Percentiles rank a stretch among this genome's conserved stretches.
Conservation (phyloP, 163 green algal genomes). For the Scenedesmus sp. region DNA sequence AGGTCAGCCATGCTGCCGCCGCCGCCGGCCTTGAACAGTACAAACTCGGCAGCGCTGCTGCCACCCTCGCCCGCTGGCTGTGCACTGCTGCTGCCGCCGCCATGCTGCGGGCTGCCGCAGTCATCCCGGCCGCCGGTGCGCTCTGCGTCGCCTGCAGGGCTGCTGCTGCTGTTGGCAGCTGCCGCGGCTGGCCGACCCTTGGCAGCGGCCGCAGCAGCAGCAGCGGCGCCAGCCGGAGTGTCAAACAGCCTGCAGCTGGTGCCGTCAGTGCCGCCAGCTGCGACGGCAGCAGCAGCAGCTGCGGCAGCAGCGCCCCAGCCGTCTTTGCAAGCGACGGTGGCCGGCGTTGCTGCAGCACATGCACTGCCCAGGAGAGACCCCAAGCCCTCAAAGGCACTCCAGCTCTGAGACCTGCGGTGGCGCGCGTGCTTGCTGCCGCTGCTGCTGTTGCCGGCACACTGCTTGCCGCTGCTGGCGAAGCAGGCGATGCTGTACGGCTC, state of each 20-base stretch:
- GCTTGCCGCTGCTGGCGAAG: not conserved
- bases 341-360: not conserved
- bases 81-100: not conserved
- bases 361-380: not conserved
- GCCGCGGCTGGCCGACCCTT: not conserved
- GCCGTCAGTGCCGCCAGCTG: not conserved
- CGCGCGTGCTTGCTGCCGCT: not conserved
- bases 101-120: not conserved
- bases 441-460: not conserved
- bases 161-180: no score
- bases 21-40: not conserved
- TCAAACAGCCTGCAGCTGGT: slow-evolving; percentile 15
- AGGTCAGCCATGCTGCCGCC: slow-evolving; percentile 5
- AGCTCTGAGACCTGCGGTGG: not conserved
- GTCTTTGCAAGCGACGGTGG: slow-evolving; percentile 42
- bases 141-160: no score
- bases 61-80: not conserved
- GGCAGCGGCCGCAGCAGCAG: not conserved
- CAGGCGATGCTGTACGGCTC: slow-evolving; percentile 26
- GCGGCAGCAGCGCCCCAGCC: slow-evolving; percentile 20
- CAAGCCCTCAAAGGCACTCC: slow-evolving; percentile 36
- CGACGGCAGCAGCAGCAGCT: not conserved
- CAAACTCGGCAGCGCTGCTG: not conserved
- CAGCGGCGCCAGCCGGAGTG: not conserved
- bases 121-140: not conserved